Evolutionary conservation across 441 rosid species (phyloP).

Genomic region (Mallotus japonicus): DNA sequence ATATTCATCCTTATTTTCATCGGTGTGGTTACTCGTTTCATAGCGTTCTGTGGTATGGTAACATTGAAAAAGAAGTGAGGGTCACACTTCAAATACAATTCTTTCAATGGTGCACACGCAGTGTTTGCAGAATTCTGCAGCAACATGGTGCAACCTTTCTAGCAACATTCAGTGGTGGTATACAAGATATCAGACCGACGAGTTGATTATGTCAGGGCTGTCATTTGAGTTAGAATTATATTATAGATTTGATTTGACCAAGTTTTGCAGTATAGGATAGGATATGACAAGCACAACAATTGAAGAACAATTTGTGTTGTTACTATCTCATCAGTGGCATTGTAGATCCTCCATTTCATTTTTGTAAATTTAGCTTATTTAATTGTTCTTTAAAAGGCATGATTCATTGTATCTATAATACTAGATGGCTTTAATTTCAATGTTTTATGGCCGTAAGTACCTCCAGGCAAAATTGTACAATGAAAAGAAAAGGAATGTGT

Average conservation of each 20-base stretch:
- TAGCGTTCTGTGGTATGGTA: slow-evolving; percentile 70
- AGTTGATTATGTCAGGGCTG: not conserved
- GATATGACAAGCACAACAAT: not conserved
- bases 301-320: no score
- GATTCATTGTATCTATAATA: not conserved
- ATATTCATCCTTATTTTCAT: slow-evolving; percentile 50
- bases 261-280: not conserved
- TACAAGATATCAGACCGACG: not conserved
- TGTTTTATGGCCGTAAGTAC: no score
- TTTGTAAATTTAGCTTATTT: not conserved
- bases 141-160: not conserved
- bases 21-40: slow-evolving; percentile 47
- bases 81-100: slow-evolving; percentile 1
- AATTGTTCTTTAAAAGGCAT: not conserved
- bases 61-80: slow-evolving; percentile 62
- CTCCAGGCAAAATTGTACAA: no score
- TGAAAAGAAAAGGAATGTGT: no score
- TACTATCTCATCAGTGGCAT: no score
- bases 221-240: not conserved
- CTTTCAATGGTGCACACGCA: slow-evolving; percentile 6
- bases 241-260: not conserved
- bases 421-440: not conserved
- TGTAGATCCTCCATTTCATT: not conserved
- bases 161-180: not conserved
- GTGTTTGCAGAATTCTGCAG: not conserved